A percentile compares a stretch with the other conserved stretches of the same genome.
Evolutionary conservation across 306 rosid species (phyloP).

Genomic region (Medicago lupulina): DNA sequence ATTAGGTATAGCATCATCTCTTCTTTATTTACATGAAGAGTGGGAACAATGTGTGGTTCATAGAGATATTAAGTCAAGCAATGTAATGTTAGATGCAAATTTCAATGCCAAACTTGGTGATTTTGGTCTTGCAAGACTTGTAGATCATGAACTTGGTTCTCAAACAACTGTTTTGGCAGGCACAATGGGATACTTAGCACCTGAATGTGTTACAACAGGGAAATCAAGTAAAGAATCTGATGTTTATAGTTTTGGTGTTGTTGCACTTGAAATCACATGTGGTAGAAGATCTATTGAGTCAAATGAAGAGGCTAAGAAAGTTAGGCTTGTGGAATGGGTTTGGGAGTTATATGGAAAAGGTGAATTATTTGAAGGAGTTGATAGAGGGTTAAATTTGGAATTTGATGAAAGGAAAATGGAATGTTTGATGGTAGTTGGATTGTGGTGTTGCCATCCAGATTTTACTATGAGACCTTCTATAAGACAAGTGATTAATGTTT

Average conservation of each 20-base stretch:
- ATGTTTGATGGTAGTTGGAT: constrained; percentile 62
- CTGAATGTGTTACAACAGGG: constrained; percentile 70
- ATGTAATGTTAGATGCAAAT: constrained; percentile 70
- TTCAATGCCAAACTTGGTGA: constrained; percentile 82
- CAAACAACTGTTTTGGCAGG: constrained; percentile 82
- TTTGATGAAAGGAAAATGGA: constrained; percentile 59
- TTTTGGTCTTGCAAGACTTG: constrained; percentile 77
- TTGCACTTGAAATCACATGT: constrained; percentile 70
- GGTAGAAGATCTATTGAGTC: constrained; percentile 73
- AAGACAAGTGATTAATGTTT: constrained; percentile 69
- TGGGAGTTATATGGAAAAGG: constrained; percentile 77
- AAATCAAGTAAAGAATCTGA: constrained; percentile 77
- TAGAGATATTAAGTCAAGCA: constrained; percentile 80
- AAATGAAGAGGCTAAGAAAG: constrained; percentile 50
- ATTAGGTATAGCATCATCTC: constrained; percentile 65
- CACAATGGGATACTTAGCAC: constrained; percentile 80
- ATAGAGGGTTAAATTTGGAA: constrained; percentile 42
- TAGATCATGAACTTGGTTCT: constrained; percentile 72
- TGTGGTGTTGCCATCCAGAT: constrained; percentile 64
- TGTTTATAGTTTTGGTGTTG: constrained; percentile 79
- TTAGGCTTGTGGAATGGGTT: constrained; percentile 73
- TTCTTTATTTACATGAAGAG: constrained; percentile 79
- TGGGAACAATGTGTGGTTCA: constrained; percentile 89
- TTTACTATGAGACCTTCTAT: constrained; percentile 60
- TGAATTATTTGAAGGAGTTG: constrained; percentile 61